Evolutionary conservation across 2,329 filamentous ascomycete genomes (phyloP).

Genomic region (Xylariaceae sp.): DNA sequence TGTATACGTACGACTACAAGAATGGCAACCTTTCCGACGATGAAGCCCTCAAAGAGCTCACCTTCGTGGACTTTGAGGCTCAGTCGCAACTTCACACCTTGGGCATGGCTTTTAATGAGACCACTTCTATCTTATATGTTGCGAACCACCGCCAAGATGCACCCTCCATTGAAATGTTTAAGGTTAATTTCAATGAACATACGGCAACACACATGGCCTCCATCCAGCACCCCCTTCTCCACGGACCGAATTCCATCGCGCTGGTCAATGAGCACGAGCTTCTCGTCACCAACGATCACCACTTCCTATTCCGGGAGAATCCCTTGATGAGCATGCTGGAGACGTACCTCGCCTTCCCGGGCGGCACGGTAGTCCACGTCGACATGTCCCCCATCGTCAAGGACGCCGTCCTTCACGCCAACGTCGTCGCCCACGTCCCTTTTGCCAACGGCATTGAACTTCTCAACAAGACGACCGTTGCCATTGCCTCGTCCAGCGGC

Average conservation of each 20-base stretch:
- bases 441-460: slow-evolving; percentile 40
- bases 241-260: slow-evolving; percentile 36
- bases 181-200: slow-evolving; percentile 30
- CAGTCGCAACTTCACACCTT: slow-evolving; percentile 36
- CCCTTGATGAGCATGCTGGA: slow-evolving; percentile 31
- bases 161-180: slow-evolving; percentile 37
- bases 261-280: slow-evolving; percentile 34
- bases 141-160: slow-evolving; percentile 35
- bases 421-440: slow-evolving; percentile 31
- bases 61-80: slow-evolving; percentile 24
- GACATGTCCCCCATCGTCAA: slow-evolving; percentile 20
- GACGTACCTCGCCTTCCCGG: slow-evolving; percentile 31
- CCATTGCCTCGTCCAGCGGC: slow-evolving; percentile 34
- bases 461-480: slow-evolving; percentile 36
- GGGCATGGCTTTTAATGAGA: slow-evolving; percentile 36
- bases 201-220: slow-evolving; percentile 35
- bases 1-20: slow-evolving; percentile 38
- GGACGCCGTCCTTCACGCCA: slow-evolving; percentile 19
- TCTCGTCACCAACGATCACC: slow-evolving; percentile 39
- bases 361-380: slow-evolving; percentile 36
- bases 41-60: slow-evolving; percentile 22
- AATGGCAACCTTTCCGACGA: slow-evolving; percentile 18
- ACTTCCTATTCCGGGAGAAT: slow-evolving; percentile 28
- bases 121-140: slow-evolving; percentile 34
- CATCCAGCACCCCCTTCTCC: slow-evolving; percentile 36